A percentile compares a stretch with the other conserved stretches of the same genome.
These are phyloP conservation scores for Ampelocalamus luodianensis DNA, from an alignment of 176 grass and related monocot genomes.

Conservation along the genomic window DNA sequence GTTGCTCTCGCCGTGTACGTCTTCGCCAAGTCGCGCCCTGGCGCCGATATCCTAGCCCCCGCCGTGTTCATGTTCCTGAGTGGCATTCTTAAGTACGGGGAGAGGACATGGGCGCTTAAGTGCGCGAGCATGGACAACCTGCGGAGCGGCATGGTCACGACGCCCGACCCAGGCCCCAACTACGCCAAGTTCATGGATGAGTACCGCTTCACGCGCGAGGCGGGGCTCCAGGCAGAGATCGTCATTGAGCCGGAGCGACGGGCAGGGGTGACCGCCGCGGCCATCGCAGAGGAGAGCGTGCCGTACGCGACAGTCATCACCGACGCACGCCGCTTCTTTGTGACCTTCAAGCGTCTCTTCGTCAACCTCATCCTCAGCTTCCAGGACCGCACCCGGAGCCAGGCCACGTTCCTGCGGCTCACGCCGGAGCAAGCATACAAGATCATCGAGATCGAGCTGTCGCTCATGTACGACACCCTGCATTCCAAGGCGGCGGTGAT, in stretches of 20 bases:
- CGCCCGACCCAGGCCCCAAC: conserved; percentile 54
- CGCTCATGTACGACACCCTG: conserved; percentile 45
- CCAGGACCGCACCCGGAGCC: conserved; percentile 43
- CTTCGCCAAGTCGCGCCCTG: conserved; percentile 53
- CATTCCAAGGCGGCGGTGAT: conserved; percentile 46
- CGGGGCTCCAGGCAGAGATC: conserved; percentile 51
- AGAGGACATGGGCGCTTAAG: conserved; percentile 60
- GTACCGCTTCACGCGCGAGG: conserved; percentile 59
- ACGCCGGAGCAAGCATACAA: conserved; percentile 37
- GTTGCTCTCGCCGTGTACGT: conserved; percentile 56
- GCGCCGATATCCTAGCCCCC: conserved; percentile 14
- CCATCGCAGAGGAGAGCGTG: conserved; percentile 3
- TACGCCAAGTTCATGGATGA: conserved; percentile 84
- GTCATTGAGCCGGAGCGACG: conserved; percentile 44
- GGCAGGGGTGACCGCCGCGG: neutral
- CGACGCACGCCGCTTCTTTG: conserved; percentile 54
- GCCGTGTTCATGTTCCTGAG: conserved; percentile 57
- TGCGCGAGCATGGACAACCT: conserved; percentile 64
- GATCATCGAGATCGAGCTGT: conserved; percentile 44
- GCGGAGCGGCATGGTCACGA: conserved; percentile 48
- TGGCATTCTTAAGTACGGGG: conserved; percentile 58
- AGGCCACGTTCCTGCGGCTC: conserved; percentile 21
- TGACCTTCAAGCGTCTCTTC: conserved; percentile 50
- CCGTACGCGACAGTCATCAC: conserved; percentile 40
- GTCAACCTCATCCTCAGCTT: conserved; percentile 67